Evolutionary conservation across 2,329 filamentous ascomycete species (phyloP), one percentile per base, ranked within the genome.

Genomic region (Drechslera avenae): DNA sequence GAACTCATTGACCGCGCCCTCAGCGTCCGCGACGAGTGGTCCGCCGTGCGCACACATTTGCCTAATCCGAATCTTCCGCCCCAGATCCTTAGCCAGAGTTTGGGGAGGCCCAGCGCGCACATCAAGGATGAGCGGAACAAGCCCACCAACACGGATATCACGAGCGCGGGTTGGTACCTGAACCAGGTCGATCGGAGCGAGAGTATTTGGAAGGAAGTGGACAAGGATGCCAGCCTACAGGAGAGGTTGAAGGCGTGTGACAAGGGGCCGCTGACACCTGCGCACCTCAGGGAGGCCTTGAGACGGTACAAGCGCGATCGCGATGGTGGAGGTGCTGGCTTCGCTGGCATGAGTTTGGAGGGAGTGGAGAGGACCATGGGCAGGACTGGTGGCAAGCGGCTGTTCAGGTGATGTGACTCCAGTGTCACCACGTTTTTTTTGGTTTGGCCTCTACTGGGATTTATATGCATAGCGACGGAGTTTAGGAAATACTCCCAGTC

Each of bases 1-100:
- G 86, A 91, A 56, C 79, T 93, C 39, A 87, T 92, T 56, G 88
- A 91, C 69, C 77, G 81, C 40, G 88, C 89, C 8, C 81, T 88
- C 43, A 81, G 83, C 35, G 82, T 91, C 9, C 89, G 91, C 67
- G 79, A 80, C 52, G 87, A 92, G 73, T 90, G 87, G 87, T 77
- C 87, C 26, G 77, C 79, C 1, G 79, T 81, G 10, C 58, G 63
- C 47, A 71, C 68, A 0, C 70, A 69, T 39, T 44, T 65, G 10
- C 71, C 68, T n/a, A 73, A 70, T 50, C 61, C 65, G 2, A 52
- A 63, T 12, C 39, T 73, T 4, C 69, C 59, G 0, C 62, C 59
- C 0, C 58, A 55, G 1, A 54, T 73, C n/a, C 63, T 68, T 2
- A 54, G 50, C 26, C 57, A 62, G 23, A 67, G 59, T 17, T 54